A percentile compares a stretch with the other conserved stretches of the same genome.
Conservation (phyloP, 116 monocot genomes). For the Cymodocea nodosa region DNA sequence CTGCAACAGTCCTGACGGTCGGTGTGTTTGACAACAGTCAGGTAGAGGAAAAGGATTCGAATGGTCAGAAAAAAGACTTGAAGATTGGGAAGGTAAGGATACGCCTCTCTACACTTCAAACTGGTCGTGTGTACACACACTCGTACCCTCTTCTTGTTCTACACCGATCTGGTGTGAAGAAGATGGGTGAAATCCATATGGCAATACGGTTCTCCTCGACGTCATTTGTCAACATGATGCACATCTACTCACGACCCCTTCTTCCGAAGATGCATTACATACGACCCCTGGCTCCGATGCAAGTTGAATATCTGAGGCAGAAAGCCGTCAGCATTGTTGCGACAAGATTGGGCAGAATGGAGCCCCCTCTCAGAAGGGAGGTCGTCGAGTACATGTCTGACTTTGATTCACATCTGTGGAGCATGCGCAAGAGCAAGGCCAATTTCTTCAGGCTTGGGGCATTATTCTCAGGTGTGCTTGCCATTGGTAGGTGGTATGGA, state of each 20-base stretch:
- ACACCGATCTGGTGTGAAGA: constrained; percentile 48
- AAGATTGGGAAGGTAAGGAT: constrained; percentile 66
- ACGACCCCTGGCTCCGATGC: constrained; percentile 14
- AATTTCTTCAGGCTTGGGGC: constrained; percentile 23
- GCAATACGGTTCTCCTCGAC: constrained; percentile 59
- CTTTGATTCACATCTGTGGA: constrained; percentile 20
- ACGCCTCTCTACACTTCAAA: constrained; percentile 64
- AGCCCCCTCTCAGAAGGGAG: constrained; percentile 33
- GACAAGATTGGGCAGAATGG: constrained; percentile 22
- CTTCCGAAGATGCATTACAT: constrained; percentile 10
- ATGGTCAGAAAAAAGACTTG: constrained; percentile 23
- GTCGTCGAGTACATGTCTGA: constrained; percentile 25
- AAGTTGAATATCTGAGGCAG: constrained; percentile 10
- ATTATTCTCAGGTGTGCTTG: constrained; percentile 23
- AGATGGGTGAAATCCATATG: constrained; percentile 70
- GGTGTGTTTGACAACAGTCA: constrained; percentile 71
- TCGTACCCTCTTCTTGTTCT: constrained; percentile 50
- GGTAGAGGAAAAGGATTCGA: constrained; percentile 38
- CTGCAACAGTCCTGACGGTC: constrained; percentile 58
- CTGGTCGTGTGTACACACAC: constrained; percentile 51
- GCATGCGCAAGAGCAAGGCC: constrained; percentile 29
- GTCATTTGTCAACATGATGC: constrained; percentile 42
- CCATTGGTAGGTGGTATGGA: constrained; percentile 32
- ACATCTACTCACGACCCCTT: constrained; percentile 24
- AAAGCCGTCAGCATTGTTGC: constrained; percentile 23